Percentiles rank a stretch among this genome's conserved stretches.
phyloP scores from a whole-genome alignment of 768 basidiomycete genomes.

The Paxillus ammoniavirescens region DNA sequence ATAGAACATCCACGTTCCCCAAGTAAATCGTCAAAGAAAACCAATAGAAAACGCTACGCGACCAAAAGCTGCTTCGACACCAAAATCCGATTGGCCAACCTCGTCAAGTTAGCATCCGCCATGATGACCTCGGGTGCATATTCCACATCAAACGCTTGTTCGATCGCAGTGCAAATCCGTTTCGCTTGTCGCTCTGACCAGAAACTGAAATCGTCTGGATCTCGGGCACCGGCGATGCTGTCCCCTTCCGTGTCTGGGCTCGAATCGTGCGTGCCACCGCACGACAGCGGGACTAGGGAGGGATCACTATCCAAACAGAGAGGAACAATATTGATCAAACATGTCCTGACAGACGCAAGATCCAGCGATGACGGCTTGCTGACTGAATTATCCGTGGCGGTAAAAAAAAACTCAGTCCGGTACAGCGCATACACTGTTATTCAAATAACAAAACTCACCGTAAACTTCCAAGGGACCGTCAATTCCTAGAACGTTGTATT shows the following conservation, averaged over 20 bases:
- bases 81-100: constrained; percentile 80
- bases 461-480: constrained; percentile 87
- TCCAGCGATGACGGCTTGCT: constrained; percentile 63
- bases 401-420: background rate
- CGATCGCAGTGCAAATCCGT: constrained; percentile 76
- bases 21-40: background rate
- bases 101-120: constrained; percentile 90
- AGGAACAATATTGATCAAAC: constrained; percentile 74
- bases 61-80: constrained; percentile 64
- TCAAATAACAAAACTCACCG: constrained; percentile 48
- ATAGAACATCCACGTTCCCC: background rate
- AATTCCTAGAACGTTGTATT: constrained; percentile 90
- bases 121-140: constrained; percentile 87
- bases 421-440: background rate
- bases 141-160: constrained; percentile 85
- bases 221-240: constrained; percentile 43
- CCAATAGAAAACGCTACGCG: constrained; percentile 5
- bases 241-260: constrained; percentile 9
- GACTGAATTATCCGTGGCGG: constrained; percentile 43
- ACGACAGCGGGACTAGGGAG: constrained; percentile 72
- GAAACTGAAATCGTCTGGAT: constrained; percentile 92
- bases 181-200: constrained; percentile 91
- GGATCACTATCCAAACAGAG: constrained; percentile 87
- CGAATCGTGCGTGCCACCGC: constrained; percentile 38
- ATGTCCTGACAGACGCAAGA: constrained; percentile 61